Conservation (phyloP, 805 yeast genomes). For the Starmera dryadoides region DNA sequence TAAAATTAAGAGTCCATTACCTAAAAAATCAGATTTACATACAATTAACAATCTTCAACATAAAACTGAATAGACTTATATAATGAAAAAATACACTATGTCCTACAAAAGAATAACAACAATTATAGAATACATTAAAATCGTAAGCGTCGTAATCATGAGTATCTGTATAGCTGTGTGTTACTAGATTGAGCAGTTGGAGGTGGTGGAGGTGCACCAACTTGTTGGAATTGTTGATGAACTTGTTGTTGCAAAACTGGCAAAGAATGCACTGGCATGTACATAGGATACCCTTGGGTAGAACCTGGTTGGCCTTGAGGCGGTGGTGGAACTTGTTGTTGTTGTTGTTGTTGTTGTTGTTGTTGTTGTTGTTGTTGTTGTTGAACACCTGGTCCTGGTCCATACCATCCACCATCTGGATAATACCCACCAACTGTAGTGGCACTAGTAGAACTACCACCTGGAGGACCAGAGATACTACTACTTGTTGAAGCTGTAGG, state of each 20-base stretch:
- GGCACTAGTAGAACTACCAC: no score
- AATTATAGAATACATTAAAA: no score
- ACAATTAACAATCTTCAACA: background rate
- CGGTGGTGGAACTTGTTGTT: background rate
- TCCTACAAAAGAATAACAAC: no score
- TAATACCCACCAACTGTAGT: no score
- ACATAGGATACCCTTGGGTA: background rate
- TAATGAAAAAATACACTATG: no score
- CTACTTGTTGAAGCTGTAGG: no score
- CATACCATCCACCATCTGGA: no score
- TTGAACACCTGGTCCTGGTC: background rate
- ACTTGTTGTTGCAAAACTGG: background rate
- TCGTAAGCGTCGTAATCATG: no score
- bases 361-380: background rate
- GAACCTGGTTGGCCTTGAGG: background rate
- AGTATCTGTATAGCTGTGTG: no score
- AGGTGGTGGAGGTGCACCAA: constrained; percentile 2
- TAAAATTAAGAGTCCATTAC: background rate
- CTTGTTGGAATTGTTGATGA: background rate
- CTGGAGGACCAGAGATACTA: no score
- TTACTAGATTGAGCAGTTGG: no score
- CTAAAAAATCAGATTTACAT: background rate
- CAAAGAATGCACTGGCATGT: background rate
- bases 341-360: constrained; percentile 1
- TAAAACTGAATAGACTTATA: background rate